Evolutionary conservation across 2,329 filamentous ascomycete species (phyloP).

Genomic region (Bipolaris zeicola): DNA sequence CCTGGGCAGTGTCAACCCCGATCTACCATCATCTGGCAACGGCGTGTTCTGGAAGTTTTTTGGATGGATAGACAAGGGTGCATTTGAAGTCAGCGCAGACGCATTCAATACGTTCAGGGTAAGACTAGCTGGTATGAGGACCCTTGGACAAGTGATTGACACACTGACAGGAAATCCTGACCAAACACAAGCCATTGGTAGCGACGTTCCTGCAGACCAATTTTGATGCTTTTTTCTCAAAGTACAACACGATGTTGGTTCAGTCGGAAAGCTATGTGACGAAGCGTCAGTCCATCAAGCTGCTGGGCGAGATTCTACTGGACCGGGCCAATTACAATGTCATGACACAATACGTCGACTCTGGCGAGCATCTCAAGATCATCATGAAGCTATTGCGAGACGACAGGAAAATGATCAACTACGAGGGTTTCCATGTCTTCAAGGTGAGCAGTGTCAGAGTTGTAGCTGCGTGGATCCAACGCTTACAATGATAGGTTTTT

Average conservation of each 20-base stretch:
- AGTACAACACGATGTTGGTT: constrained; percentile 85
- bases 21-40: constrained; percentile 73
- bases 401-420: constrained; percentile 98
- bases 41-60: constrained; percentile 98
- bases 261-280: constrained; percentile 97
- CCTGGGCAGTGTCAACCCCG: constrained; percentile 76
- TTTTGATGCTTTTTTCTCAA: constrained; percentile 90
- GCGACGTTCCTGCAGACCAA: constrained; percentile 86
- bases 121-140: constrained; percentile 36
- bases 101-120: constrained; percentile 97
- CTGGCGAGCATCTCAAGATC: constrained; percentile 93
- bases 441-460: constrained; percentile 61
- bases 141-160: constrained; percentile 19
- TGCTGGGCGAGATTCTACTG: constrained; percentile 90
- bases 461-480: neutral
- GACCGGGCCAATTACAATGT: constrained; percentile 96
- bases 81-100: constrained; percentile 95
- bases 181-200: constrained; percentile 89
- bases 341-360: constrained; percentile 97
- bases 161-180: constrained; percentile 78
- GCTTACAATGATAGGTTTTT: constrained; percentile 68
- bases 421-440: constrained; percentile 98
- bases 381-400: constrained; percentile 97
- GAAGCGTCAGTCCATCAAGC: constrained; percentile 96
- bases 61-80: constrained; percentile 93